These are phyloP conservation scores for Tolypocladium ovalisporum DNA, from an alignment of 2,329 filamentous ascomycete species.

Conservation along the genomic window DNA sequence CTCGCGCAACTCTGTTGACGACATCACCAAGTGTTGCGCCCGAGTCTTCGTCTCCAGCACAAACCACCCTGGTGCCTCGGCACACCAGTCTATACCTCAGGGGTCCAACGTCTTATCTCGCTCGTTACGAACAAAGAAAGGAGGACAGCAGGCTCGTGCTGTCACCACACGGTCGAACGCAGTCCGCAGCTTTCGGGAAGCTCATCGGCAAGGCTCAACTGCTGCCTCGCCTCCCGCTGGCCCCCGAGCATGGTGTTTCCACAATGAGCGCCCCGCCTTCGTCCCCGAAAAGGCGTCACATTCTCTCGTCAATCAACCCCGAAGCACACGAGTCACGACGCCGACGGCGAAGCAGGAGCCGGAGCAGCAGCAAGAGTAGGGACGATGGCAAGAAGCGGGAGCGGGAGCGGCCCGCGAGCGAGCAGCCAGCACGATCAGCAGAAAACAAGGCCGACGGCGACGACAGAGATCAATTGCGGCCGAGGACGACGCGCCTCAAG, in stretches of 20 bases:
- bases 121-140: neutral
- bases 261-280: conserved; percentile 20
- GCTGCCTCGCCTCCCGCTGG: neutral
- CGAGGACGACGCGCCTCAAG: conserved; percentile 20
- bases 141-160: neutral
- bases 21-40: neutral
- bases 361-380: conserved; percentile 4
- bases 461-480: conserved; percentile 10
- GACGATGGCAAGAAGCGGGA: neutral
- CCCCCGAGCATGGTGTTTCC: conserved; percentile 10
- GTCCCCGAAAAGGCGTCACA: conserved; percentile 33
- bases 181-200: neutral
- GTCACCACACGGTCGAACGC: neutral
- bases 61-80: neutral
- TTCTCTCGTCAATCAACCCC: conserved; percentile 37
- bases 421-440: neutral
- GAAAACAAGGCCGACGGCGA: conserved; percentile 4
- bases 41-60: neutral
- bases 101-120: neutral
- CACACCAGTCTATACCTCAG: neutral
- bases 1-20: neutral
- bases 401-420: neutral
- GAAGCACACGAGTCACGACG: conserved; percentile 7
- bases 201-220: neutral
- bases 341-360: neutral